These are phyloP conservation scores for Neocatenulostroma microsporum DNA, from an alignment of 2,329 filamentous ascomycete species.

Conservation along the genomic window DNA sequence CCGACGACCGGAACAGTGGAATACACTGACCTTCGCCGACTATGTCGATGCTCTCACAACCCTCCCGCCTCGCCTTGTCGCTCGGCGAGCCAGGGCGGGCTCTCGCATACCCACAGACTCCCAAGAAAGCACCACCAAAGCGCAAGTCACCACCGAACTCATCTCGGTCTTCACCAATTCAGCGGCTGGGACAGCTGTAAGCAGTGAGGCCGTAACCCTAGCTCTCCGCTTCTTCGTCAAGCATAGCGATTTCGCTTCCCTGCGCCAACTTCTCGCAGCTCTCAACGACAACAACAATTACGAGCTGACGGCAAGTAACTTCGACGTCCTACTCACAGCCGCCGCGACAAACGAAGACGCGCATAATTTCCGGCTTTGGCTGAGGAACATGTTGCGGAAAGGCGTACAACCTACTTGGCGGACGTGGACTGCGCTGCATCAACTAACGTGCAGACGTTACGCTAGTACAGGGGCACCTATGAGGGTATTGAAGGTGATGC, in stretches of 20 bases:
- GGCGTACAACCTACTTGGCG: slow-evolving; percentile 11
- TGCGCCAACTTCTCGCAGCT: slow-evolving; percentile 14
- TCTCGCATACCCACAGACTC: not conserved
- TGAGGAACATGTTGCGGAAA: slow-evolving; percentile 20
- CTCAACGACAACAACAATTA: slow-evolving; percentile 13
- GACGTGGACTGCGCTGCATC: slow-evolving; percentile 21
- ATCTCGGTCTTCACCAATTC: slow-evolving; percentile 5
- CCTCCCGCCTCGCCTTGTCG: slow-evolving; percentile 5
- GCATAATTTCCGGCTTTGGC: slow-evolving; percentile 21
- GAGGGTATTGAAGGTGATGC: slow-evolving; percentile 18
- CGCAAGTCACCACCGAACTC: slow-evolving; percentile 2
- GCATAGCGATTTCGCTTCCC: slow-evolving; percentile 12
- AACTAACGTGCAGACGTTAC: slow-evolving; percentile 14
- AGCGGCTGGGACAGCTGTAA: slow-evolving; percentile 9
- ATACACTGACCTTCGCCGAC: slow-evolving; percentile 1
- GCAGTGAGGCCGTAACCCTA: slow-evolving; percentile 11
- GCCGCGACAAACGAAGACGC: slow-evolving; percentile 19
- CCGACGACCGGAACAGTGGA: not conserved
- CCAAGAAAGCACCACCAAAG: not conserved
- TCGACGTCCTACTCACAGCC: slow-evolving; percentile 17
- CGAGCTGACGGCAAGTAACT: slow-evolving; percentile 13
- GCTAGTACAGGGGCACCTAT: slow-evolving; percentile 5
- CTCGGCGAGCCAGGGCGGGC: not conserved
- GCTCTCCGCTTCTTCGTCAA: slow-evolving; percentile 18
- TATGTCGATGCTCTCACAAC: slow-evolving; percentile 4